Evolutionary conservation across 2,329 filamentous ascomycete genomes (phyloP).

Genomic region (Thelonectria blattea): DNA sequence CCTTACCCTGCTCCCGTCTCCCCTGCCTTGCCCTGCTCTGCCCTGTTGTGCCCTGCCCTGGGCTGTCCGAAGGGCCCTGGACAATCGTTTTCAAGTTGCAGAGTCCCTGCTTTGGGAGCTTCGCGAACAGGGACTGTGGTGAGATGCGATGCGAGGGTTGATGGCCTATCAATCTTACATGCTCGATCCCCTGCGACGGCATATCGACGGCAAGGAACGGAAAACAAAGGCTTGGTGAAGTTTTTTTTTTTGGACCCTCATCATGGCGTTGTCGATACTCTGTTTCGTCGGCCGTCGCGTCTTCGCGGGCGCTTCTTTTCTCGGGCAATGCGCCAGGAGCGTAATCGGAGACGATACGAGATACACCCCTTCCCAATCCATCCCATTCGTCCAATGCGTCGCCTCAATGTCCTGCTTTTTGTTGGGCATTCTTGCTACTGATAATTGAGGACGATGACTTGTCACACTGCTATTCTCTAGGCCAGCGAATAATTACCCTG

Average conservation of each 20-base stretch:
- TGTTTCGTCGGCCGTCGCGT: neutral
- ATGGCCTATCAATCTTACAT: constrained; percentile 10
- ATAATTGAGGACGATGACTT: neutral
- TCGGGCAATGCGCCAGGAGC: neutral
- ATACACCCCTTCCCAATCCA: neutral
- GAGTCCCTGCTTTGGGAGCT: neutral
- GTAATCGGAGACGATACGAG: constrained; percentile 3
- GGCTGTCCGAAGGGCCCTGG: constrained; percentile 5
- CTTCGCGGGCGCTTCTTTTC: neutral
- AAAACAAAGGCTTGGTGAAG: constrained; percentile 31
- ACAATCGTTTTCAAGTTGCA: constrained; percentile 8
- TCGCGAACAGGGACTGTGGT: neutral
- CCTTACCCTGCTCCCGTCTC: constrained; percentile 32
- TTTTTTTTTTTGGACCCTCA: neutral
- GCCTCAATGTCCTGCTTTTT: neutral
- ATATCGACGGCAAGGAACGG: constrained; percentile 31
- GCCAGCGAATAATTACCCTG: neutral
- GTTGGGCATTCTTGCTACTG: neutral
- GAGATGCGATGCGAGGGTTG: neutral
- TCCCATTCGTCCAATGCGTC: neutral
- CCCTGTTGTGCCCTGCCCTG: constrained; percentile 11
- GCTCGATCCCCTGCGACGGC: constrained; percentile 4
- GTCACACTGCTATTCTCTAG: neutral
- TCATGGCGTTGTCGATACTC: neutral
- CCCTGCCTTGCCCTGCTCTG: constrained; percentile 18